Evolutionary conservation across 2,329 filamentous ascomycete species (phyloP).

Genomic region (Arthrobotrys pseudoclavata): DNA sequence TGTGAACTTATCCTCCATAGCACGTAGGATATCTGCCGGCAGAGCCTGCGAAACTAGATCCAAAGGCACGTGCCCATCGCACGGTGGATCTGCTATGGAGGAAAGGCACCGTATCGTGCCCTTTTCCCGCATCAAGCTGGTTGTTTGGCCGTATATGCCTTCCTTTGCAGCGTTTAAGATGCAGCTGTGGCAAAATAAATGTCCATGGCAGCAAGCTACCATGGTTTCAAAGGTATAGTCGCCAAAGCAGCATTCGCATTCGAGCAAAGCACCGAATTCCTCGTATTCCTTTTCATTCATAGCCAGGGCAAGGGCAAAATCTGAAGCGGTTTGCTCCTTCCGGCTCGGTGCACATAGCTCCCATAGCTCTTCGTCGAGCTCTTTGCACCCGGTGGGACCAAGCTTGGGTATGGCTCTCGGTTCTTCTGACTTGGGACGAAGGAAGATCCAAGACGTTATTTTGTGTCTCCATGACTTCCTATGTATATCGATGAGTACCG

Average conservation of each 20-base stretch:
- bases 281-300: constrained; percentile 70
- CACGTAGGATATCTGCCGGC: constrained; percentile 77
- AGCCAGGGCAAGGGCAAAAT: constrained; percentile 66
- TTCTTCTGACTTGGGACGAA: constrained; percentile 67
- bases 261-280: constrained; percentile 70
- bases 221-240: constrained; percentile 80
- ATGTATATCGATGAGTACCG: constrained; percentile 77
- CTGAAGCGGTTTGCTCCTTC: constrained; percentile 65
- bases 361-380: constrained; percentile 70
- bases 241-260: constrained; percentile 84
- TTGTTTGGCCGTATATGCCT: constrained; percentile 92
- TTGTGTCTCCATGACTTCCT: constrained; percentile 83
- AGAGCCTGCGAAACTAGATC: constrained; percentile 81
- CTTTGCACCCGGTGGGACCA: constrained; percentile 61
- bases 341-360: constrained; percentile 65
- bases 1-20: constrained; percentile 83
- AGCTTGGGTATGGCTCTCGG: constrained; percentile 36
- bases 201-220: constrained; percentile 77
- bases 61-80: constrained; percentile 78
- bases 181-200: constrained; percentile 85
- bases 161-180: constrained; percentile 85
- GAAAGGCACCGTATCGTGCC: constrained; percentile 88
- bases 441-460: constrained; percentile 78
- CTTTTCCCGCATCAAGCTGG: constrained; percentile 81
- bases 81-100: constrained; percentile 76